Evolutionary conservation across 108 stramenopile species (phyloP), one percentile per base, ranked within the genome.

Genomic region (Mayamaea pseudoterrestris): DNA sequence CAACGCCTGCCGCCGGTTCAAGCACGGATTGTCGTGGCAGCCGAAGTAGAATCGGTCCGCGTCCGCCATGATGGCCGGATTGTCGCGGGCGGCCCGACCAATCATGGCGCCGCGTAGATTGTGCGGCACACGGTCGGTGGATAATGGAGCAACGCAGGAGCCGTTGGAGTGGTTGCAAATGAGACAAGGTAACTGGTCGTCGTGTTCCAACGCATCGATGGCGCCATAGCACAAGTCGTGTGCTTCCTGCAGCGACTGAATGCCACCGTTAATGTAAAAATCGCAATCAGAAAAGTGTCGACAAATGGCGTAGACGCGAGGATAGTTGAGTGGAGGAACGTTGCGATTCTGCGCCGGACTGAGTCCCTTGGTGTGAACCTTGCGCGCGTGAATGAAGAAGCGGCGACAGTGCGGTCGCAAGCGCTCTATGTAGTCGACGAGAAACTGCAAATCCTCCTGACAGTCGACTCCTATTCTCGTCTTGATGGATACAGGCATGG

Each of bases 21-120:
- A 45, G 36, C 71, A 76, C 18, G 83, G 83, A 65, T 85, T 85
- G 27, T 31, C 31, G 7, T 43, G 18, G 26, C 69, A 57, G 9
- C 79, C 83, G 37, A 74, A 85, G 53, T 75, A 80, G 52, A 68
- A 80, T 27, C 79, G 68, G 69, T 85, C 83, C 3, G 72, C 69
- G 35, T 80, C 79, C 26, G 57, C 56, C 35, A 85, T 70, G 14
- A 68, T 63, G 7, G 73, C 61, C 7, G 79, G 76, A 50, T 78
- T 65, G 37, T 85, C 83, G 56, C 74, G 69, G 13, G 75, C 75
- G 12, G 74, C 68, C 30, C 83, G 61, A 24, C 83, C 83, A 24
- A 85, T 43, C 79, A 85, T 78, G 18, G 68, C 65, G 14, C 83
- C 83, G 21, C 55, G 30, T 30, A 85, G 41, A 35, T 85, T 85